Evolutionary conservation across 1,284 basidiomycete genomes (phyloP).

Genomic region (Cutaneotrichosporon dermatis): DNA sequence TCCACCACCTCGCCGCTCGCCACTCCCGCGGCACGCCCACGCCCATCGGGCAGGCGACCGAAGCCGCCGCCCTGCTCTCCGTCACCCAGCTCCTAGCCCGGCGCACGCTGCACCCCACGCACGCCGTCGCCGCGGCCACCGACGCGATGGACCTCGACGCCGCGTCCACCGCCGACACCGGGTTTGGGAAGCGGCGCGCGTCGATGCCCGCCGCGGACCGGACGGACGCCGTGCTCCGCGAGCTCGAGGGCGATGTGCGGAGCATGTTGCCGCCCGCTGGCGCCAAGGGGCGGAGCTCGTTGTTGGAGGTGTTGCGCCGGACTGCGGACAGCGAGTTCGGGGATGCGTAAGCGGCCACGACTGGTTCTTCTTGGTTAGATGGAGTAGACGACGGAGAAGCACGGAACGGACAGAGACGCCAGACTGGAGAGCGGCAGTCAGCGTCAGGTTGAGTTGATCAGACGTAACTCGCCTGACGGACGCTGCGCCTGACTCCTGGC

Average conservation of each 20-base stretch:
- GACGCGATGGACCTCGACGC: conserved; percentile 25
- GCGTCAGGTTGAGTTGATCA: no score
- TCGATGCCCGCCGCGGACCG: background rate
- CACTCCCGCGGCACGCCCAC: no score
- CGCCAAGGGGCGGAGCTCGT: conserved; percentile 22
- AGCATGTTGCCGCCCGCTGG: conserved; percentile 58
- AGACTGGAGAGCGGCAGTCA: no score
- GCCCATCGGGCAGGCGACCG: conserved; percentile 24
- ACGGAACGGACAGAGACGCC: no score
- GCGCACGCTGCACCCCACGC: conserved; percentile 50
- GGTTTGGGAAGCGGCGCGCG: conserved; percentile 33
- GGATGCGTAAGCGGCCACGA: no score
- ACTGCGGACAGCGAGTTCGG: no score
- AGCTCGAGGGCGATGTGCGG: conserved; percentile 69
- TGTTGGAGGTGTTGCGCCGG: no score
- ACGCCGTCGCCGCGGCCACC: conserved; percentile 5
- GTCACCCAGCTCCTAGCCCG: conserved; percentile 54
- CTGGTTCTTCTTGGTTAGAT: no score
- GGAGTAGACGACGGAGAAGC: no score
- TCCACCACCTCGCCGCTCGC: no score
- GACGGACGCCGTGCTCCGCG: conserved; percentile 48
- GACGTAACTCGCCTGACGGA: no score
- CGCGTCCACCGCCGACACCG: conserved; percentile 29
- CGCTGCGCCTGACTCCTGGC: no score
- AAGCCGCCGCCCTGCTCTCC: conserved; percentile 43